Conservation (phyloP, 495 filamentous ascomycete species). For the Collariella sp. region DNA sequence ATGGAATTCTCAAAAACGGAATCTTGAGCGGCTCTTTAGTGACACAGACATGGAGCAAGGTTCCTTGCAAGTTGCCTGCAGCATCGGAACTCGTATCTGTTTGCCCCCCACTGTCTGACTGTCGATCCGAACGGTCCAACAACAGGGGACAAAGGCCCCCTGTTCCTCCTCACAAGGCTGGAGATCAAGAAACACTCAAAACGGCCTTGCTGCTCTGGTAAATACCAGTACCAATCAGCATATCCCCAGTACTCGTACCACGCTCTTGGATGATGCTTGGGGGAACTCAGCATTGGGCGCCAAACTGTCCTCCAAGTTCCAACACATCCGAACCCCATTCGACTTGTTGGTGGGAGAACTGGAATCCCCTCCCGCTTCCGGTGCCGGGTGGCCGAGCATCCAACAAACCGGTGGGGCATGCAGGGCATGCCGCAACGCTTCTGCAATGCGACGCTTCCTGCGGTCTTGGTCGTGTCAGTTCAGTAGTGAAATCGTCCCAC, state of each 20-base stretch:
- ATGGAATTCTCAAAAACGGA: too few species aligned
- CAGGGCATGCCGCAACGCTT: neutral
- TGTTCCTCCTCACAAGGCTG: neutral
- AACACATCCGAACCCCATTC: too few species aligned
- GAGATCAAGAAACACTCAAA: neutral
- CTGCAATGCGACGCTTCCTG: conserved; percentile 4
- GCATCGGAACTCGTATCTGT: conserved; percentile 3
- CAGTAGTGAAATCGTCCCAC: conserved; percentile 2
- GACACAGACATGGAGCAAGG: neutral
- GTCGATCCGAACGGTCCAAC: neutral
- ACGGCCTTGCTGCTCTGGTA: neutral
- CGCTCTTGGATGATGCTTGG: neutral
- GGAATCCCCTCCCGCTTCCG: neutral
- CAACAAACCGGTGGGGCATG: neutral
- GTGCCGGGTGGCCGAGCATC: neutral
- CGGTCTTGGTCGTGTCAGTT: neutral
- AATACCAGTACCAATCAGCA: neutral
- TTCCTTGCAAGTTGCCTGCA: neutral
- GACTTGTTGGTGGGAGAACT: too few species aligned
- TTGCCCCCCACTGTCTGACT: neutral
- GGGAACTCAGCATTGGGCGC: neutral
- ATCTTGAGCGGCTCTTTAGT: too few species aligned
- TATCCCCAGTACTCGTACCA: too few species aligned
- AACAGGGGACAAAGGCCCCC: neutral
- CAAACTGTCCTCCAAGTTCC: too few species aligned